Base-by-base conservation (phyloP, 768 basidiomycete species). In the Phallus indusiatus region DNA sequence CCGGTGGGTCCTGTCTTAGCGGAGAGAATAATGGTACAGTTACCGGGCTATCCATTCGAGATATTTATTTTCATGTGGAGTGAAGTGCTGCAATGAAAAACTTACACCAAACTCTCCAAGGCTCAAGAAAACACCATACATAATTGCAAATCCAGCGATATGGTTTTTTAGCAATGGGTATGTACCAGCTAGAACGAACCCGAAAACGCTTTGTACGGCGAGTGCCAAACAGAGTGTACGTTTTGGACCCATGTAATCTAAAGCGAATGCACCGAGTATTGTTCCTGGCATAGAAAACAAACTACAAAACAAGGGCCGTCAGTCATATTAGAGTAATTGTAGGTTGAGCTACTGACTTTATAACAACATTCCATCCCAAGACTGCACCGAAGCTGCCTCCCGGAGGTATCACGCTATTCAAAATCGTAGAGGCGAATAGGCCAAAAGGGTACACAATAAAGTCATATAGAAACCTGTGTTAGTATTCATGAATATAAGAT, bases 291-390 rank as follows among this genome's bases (percentile, higher is more conserved):
- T 65, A 62, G 76, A 75, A 66, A 75, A 75, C 55, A 70, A 63
- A 62, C 72, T 73, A 53, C n/a, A 3, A 28, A 28, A 7, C 2
- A n/a, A 33, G 21, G 20, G 7, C 28, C 7, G 28, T 28, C 48
- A 59, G 53, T 28, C 7, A 7, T 28, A 28, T 28, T 28, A 3
- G 28, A 7, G 28, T n/a, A n/a, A 7, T 28, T 28, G 28, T 7
- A n/a, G n/a, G 28, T 28, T 28, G 28, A 28, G 7, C 28, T 2
- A 28, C 28, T 48, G 68, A 89, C 89, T 89, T 88, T 74, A 92
- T 87, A 24, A 94, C 82, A 46, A 87, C 84, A 63, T 79, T 81
- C 93, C 91, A 94, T 16, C 91, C 91, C 61, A 94, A 84, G 12
- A 87, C 76, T 48, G 85, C 77, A 5, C 73, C 67, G 21, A 93